These are phyloP conservation scores for Penstemon eatonii DNA, from an alignment of 257 asterid species.

Conservation along the genomic window DNA sequence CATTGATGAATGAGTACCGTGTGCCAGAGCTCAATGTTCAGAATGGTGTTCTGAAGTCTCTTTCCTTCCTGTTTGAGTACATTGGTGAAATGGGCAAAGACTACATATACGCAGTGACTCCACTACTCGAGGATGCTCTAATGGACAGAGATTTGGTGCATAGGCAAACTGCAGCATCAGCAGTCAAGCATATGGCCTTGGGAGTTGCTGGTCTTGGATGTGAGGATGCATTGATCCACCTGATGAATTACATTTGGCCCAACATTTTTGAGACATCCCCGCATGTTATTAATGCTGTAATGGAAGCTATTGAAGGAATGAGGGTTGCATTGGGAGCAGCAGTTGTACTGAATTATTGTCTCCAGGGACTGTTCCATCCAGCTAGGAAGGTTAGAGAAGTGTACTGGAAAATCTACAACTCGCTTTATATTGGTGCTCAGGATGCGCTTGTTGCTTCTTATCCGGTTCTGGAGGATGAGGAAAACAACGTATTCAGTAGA, in stretches of 20 bases:
- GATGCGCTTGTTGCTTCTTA: slow-evolving; percentile 88
- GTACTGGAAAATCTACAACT: slow-evolving; percentile 86
- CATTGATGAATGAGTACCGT: slow-evolving; percentile 85
- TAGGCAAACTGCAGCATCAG: slow-evolving; percentile 90
- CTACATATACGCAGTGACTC: slow-evolving; percentile 89
- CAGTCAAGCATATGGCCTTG: slow-evolving; percentile 86
- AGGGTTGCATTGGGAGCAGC: slow-evolving; percentile 90
- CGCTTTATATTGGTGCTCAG: slow-evolving; percentile 83
- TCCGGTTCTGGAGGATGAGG: slow-evolving; percentile 79
- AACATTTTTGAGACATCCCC: slow-evolving; percentile 91
- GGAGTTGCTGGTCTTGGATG: slow-evolving; percentile 94
- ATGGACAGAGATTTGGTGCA: slow-evolving; percentile 90
- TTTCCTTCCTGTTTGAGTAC: slow-evolving; percentile 81
- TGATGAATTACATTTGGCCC: slow-evolving; percentile 88
- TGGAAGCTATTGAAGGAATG: slow-evolving; percentile 95
- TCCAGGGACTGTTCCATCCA: slow-evolving; percentile 89
- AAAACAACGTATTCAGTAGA: slow-evolving; percentile 53
- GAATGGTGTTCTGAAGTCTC: slow-evolving; percentile 82
- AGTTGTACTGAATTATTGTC: slow-evolving; percentile 69
- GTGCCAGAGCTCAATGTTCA: slow-evolving; percentile 94
- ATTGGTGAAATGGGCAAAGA: slow-evolving; percentile 96
- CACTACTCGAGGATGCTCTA: slow-evolving; percentile 83
- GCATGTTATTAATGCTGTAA: slow-evolving; percentile 84
- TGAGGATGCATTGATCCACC: slow-evolving; percentile 79
- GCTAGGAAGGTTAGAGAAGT: slow-evolving; percentile 93